phyloP scores from a whole-genome alignment of 495 filamentous ascomycete genomes.

The Evansstolkia leycettana region DNA sequence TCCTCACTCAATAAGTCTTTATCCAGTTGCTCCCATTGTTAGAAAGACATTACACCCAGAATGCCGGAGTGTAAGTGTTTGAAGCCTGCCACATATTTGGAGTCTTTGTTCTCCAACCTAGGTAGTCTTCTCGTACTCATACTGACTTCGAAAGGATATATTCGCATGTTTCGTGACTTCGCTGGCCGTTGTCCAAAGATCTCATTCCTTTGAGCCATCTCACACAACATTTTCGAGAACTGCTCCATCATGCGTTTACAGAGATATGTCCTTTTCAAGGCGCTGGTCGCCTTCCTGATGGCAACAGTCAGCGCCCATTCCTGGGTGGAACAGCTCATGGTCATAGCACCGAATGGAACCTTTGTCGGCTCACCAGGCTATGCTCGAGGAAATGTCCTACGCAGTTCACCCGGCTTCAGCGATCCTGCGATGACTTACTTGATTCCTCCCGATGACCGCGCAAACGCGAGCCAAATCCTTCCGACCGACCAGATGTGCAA shows the following conservation, averaged over 20 bases:
- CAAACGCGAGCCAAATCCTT: constrained; percentile 14
- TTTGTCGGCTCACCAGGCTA: constrained; percentile 60
- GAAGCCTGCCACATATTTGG: no score
- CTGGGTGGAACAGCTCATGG: constrained; percentile 66
- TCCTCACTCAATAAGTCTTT: no score
- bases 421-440: constrained; percentile 40
- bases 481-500: constrained; percentile 40
- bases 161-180: neutral
- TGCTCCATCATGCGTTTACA: neutral
- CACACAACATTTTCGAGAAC: no score
- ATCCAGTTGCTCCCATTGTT: no score
- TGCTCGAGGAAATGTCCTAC: constrained; percentile 45
- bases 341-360: constrained; percentile 60
- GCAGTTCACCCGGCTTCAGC: constrained; percentile 33
- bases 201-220: no score
- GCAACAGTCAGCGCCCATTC: constrained; percentile 44
- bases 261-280: neutral
- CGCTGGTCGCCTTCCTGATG: constrained; percentile 21
- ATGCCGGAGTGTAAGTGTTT: no score
- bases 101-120: no score
- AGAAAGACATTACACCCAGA: no score
- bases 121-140: no score
- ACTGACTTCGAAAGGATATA: neutral
- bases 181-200: neutral
- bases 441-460: constrained; percentile 35